Evolutionary conservation across 768 basidiomycete genomes (phyloP), one percentile per base, ranked within the genome.

Genomic region (Cystobasidiopsis lactophilus): DNA sequence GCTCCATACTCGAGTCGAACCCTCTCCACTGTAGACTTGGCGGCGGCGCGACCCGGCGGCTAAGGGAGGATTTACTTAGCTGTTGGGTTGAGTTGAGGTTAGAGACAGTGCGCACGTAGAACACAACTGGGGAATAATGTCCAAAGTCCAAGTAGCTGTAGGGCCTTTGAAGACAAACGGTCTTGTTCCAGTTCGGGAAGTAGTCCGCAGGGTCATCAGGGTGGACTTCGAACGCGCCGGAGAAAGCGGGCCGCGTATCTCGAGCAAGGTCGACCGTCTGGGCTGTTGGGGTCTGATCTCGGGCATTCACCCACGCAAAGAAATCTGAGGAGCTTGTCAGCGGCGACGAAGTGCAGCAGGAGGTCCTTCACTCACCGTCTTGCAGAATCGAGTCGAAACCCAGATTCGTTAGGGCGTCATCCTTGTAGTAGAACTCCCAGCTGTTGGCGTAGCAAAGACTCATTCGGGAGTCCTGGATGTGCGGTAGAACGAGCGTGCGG

Each of bases 401-500:
- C 57, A 64, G 40, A 63, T 50, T 54, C 72, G 69, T 23, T 19
- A 63, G 58, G 2, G 62, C 47, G 30, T 18, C 2, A 23, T 55
- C 27, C 14, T 53, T 29, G 56, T 77, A 78, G 64, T 77, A 78
- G 5, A 66, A 65, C 2, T 63, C 65, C 55, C 77, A 74, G 1
- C 67, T 64, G 69, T 69, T 71, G 47, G 67, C 63, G 56, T 68
- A 71, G 65, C 77, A 79, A 3, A 67, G 62, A 0, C 74, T 72
- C 33, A 78, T 68, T 35, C 74, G 71, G 41, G 73, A 73, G 53
- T 73, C 72, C 5, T 73, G 73, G 3, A 77, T 75, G 53, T 75
- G 74, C 2, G 77, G 77, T 3, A 79, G 68, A 24, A 78, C 74
- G 35, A 78, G 68, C 2, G 72, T 77, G 5, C 76, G 71, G 58